phyloP scores from a whole-genome alignment of 2,329 filamentous ascomycete species.

The Gaeumannomyces sp. region DNA sequence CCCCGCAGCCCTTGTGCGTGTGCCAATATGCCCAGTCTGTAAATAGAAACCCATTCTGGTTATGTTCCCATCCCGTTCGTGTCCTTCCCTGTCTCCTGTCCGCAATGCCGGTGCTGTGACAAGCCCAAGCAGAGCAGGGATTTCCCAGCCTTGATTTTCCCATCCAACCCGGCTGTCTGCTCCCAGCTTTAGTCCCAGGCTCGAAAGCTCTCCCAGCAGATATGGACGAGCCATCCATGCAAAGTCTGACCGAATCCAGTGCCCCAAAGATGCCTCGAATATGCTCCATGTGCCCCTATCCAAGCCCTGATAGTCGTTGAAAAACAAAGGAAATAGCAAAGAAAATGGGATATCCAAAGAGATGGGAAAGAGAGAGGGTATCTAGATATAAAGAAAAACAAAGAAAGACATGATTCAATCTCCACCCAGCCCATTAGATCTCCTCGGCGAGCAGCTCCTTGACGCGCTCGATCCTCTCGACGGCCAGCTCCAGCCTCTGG shows the following conservation, averaged over 20 bases:
- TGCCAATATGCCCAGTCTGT: not conserved
- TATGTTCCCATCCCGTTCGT: not conserved
- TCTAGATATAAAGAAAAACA: not conserved
- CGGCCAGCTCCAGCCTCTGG: slow-evolving; percentile 64
- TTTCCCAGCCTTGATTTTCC: too few relatives aligned
- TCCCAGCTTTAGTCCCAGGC: too few relatives aligned
- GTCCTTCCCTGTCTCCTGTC: too few relatives aligned
- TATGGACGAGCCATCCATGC: not conserved
- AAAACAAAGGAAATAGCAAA: not conserved
- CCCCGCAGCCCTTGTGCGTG: not conserved
- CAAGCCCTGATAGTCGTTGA: not conserved
- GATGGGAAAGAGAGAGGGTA: not conserved
- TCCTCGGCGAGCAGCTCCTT: slow-evolving; percentile 46
- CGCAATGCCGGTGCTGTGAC: too few relatives aligned
- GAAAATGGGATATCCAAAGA: not conserved
- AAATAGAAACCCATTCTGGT: not conserved
- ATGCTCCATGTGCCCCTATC: not conserved
- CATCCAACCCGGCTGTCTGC: not conserved
- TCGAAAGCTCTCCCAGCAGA: too few relatives aligned
- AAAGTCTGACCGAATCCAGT: too few relatives aligned
- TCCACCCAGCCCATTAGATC: not conserved
- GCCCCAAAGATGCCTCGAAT: not conserved
- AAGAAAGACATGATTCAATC: not conserved
- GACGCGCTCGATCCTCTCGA: slow-evolving; percentile 65
- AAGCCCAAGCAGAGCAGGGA: too few relatives aligned